Evolutionary conservation across 176 grass and related monocot genomes (phyloP), one percentile per base, ranked within the genome.

Genomic region (Metroxylon sagu): DNA sequence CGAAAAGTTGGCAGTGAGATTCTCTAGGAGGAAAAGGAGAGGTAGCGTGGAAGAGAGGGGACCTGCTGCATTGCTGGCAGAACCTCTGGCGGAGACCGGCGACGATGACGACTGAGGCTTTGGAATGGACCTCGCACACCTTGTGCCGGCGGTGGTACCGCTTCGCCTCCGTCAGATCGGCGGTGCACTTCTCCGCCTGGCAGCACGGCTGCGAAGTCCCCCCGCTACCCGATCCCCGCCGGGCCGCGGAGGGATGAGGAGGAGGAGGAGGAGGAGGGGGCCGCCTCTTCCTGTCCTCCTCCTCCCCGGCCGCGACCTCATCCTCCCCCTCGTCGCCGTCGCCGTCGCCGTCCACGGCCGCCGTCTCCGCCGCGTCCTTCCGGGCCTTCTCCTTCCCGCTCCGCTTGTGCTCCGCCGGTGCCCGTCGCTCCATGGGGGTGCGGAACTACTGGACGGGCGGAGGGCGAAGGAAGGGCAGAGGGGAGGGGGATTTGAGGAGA

Each of bases 31-130:
- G 8, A 43, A 14, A 10, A 14, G 31, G 6, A 43, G 35, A 43
- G 35, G 35, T 12, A 43, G 35, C 35, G 10, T 14, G 16, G 29
- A 31, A 48, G 60, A 30, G 50, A 54, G 14, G 16, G 62, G 61
- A 97, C 92, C 92, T 75, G 83, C 92, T 97, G 83, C 92, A 97
- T 91, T 97, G 92, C 78, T 97, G 92, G 74, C 92, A 97, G 80
- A 97, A 97, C 80, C 92, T 81, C 72, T 97, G 92, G 52, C 78
- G 87, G 35, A 88, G 77, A 16, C 92, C 92, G 19, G 81, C 76
- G 65, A 91, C 87, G 76, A 91, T 43, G 27, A 91, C 92, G 30
- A 85, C 81, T 48, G 75, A 31, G 3, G 84, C 81, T 69, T 91
- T 97, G 19, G 84, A 66, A 64, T 97, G 92, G 27, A 65, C 26